Evolutionary conservation across 164 flowering plant genomes (phyloP), one percentile per base, ranked within the genome.

Genomic region (Protea cynaroides): DNA sequence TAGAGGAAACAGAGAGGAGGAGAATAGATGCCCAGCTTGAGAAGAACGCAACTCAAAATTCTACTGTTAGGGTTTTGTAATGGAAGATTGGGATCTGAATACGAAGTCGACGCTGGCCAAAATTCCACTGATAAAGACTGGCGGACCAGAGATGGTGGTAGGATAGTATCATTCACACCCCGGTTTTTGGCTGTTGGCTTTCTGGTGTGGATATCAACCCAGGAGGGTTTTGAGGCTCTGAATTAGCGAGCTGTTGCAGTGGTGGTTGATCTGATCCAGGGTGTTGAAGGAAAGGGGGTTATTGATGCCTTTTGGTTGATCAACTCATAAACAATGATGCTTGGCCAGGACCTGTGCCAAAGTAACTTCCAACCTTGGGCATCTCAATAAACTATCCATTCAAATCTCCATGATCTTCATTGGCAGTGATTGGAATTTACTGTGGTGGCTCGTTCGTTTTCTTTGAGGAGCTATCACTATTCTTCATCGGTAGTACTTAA

Each of bases 131-230:
- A 74, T 93, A 38, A n/a, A 85, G 38, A 81, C 78, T n/a, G n/a
- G n/a, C 87, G 89, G 98, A 73, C 98, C 97, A 43, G 98, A 94
- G 78, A 89, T 91, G 98, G 98, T 94, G 58, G 96, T 94, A 13
- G 98, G 98, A 17, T 94, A 97, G 97, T 94, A 94, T 69, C 98
- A 94, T 70, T 94, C 98, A 8, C 98, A 94, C 77, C 98, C 98
- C 76, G 98, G 98, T 59, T 94, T n/a, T 94, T 76, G 97, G 98
- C 29, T 94, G 98, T 59, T 94, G 98, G 97, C 97, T 94, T 54
- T 94, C 98, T 74, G 96, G 97, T 25, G 98, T 94, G n/a, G 98
- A 94, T 80, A 94, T 93, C 29, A 93, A 89, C 61, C 90, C 98
- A 2, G 71, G 80, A 93, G 98, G 90, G 98, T 78, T 93, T 90